Conservation (phyloP, 208 protist genomes). For the Angomonas ambiguus region DNA sequence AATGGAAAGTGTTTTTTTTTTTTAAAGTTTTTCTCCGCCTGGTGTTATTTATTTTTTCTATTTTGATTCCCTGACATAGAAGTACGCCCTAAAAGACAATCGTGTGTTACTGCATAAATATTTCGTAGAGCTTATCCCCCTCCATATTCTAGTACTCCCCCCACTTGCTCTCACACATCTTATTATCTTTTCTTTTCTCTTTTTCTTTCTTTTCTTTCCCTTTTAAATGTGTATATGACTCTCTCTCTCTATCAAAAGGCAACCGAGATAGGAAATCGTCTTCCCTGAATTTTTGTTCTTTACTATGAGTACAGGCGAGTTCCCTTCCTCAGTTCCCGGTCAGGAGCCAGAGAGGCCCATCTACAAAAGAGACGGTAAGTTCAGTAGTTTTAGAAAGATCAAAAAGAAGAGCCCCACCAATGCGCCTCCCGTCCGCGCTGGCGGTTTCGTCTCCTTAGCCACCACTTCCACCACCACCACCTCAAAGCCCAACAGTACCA, state of each 20-base stretch:
- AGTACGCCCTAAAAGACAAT: neutral
- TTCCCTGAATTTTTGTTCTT: neutral
- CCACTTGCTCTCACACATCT: neutral
- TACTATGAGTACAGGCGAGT: constrained; percentile 4
- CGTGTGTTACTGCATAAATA: no score
- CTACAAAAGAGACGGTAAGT: neutral
- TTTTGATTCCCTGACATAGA: neutral
- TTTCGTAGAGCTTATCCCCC: no score
- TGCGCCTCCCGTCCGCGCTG: neutral
- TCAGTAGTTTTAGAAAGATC: constrained; percentile 3
- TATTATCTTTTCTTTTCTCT: constrained; percentile 2
- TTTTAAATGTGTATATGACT: neutral
- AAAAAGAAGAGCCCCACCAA: neutral
- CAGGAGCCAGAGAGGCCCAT: neutral
- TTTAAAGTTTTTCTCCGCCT: neutral
- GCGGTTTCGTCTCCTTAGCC: no score
- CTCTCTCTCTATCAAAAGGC: neutral
- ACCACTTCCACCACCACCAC: neutral
- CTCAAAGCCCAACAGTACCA: no score
- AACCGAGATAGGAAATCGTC: neutral
- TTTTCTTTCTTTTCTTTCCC: constrained; percentile 5
- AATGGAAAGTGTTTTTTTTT: constrained; percentile 5
- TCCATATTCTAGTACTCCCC: no score
- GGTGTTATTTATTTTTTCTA: constrained; percentile 12
- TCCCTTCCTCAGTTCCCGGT: no score